Evolutionary conservation across 257 asterid genomes (phyloP), one percentile per base, ranked within the genome.

Genomic region (Eucommia ulmoides): DNA sequence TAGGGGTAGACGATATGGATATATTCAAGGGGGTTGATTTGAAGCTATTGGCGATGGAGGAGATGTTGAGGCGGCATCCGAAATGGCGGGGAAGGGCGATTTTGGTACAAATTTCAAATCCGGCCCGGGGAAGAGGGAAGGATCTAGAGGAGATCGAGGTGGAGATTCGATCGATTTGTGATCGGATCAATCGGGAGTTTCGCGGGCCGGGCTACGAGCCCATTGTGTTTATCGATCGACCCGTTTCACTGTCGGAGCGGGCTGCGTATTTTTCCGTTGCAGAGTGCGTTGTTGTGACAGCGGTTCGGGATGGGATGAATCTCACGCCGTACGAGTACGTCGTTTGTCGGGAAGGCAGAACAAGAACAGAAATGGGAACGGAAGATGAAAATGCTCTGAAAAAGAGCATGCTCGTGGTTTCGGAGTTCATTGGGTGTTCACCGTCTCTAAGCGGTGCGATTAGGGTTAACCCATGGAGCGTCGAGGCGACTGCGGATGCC

Each of bases 241-340:
- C 74, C 1, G 72, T 74, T 38, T 74, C 81, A 14, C 77, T 65
- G 17, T 25, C 56, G 42, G 81, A 74, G 38, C 62, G 74, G 23
- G 71, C 61, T 18, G 81, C 81, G 41, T 74, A 74, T 49, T 74
- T 60, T 60, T 47, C 70, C 8, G 44, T 60, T 24, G 81, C 81
- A 5, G 77, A 74, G 60, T 74, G 81, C 35, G 81, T 70, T 5
- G 74, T 50, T 20, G 81, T 74, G n/a, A 66, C 77, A 4, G 77
- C 81, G 20, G 81, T 74, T 20, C 60, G 81, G 51, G 81, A 74
- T 45, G 81, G 81, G 45, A 70, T 74, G 81, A 74, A 74, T 56
- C 74, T 74, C 49, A 70, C 74, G 15, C 81, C 81, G 8, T 74
- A 74, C 45, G 77, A 66, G 44, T 74, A 74, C 45, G 49, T 70